A percentile compares a stretch with the other conserved stretches of the same genome.
Evolutionary conservation across 352 stramenopile species (phyloP).

Genomic region (Aphanomyces astaci): DNA sequence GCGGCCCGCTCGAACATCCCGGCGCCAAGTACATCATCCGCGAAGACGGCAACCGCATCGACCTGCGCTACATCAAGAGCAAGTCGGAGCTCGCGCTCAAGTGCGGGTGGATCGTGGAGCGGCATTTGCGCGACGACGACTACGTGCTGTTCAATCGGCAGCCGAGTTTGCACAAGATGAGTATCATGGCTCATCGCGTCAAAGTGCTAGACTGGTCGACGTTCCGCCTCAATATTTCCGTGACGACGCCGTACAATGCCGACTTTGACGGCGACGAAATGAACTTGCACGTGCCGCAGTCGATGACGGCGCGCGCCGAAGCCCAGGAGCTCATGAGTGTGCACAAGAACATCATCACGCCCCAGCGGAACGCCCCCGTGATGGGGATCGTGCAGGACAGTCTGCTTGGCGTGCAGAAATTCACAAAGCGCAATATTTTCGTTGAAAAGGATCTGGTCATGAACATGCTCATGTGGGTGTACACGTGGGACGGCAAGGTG

Average conservation of each 20-base stretch:
- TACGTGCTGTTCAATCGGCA: constrained; percentile 99
- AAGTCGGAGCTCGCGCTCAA: constrained; percentile 94
- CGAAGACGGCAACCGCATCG: constrained; percentile 94
- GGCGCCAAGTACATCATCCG: constrained; percentile 98
- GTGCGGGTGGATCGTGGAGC: constrained; percentile 97
- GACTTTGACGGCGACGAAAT: constrained; percentile 99
- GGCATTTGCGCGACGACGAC: constrained; percentile 97
- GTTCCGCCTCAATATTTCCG: constrained; percentile 98
- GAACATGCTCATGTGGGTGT: constrained; percentile 98
- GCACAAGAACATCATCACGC: constrained; percentile 97
- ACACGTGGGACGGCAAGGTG: constrained; percentile 95
- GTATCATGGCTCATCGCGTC: constrained; percentile 98
- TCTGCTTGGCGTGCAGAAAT: constrained; percentile 94
- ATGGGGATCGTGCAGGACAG: constrained; percentile 99
- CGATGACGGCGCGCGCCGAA: constrained; percentile 94
- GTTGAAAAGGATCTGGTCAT: constrained; percentile 96
- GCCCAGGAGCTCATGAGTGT: constrained; percentile 98
- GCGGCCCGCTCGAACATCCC: constrained; percentile 94
- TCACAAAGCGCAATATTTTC: constrained; percentile 98
- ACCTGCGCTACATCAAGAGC: constrained; percentile 98
- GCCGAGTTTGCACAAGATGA: constrained; percentile 99
- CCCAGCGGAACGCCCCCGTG: constrained; percentile 97
- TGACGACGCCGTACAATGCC: constrained; percentile 98
- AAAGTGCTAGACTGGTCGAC: constrained; percentile 99
- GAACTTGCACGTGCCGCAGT: constrained; percentile 98